Conservation (phyloP, 345 rosid genomes). For the Crucihimalaya himalaica region DNA sequence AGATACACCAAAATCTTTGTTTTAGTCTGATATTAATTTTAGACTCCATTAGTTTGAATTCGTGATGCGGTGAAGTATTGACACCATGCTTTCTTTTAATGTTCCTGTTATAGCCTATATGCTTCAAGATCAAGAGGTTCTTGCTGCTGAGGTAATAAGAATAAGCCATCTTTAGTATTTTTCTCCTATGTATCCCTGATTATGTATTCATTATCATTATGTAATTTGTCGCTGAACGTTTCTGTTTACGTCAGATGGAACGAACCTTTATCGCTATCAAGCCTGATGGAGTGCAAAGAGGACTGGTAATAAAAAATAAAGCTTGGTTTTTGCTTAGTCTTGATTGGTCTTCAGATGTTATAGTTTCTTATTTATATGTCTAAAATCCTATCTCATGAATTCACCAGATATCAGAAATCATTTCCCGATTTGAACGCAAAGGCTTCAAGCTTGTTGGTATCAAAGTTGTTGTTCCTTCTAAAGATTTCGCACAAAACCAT, state of each 20-base stretch:
- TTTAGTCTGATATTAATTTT: too few species aligned
- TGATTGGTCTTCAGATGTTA: constrained; percentile 15
- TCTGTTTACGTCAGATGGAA: constrained; percentile 60
- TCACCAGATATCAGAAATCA: constrained; percentile 76
- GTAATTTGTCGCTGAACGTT: background rate
- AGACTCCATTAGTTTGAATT: background rate
- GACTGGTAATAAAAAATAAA: constrained; percentile 57
- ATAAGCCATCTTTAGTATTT: background rate
- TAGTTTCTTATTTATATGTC: constrained; percentile 2
- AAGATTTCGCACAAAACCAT: constrained; percentile 84
- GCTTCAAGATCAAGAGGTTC: constrained; percentile 89
- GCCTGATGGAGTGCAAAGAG: constrained; percentile 98
- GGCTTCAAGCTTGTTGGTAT: constrained; percentile 97
- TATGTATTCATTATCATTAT: background rate
- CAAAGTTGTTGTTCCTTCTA: constrained; percentile 76
- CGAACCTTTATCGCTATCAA: constrained; percentile 98
- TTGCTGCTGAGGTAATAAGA: constrained; percentile 79
- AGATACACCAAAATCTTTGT: background rate
- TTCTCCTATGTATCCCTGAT: background rate
- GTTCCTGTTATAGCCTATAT: constrained; percentile 54
- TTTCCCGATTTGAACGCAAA: constrained; percentile 93
- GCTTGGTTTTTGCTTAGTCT: constrained; percentile 15
- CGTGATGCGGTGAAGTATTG: background rate
- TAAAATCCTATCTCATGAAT: constrained; percentile 6
- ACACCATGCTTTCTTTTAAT: constrained; percentile 1